Percentiles rank a stretch among this genome's conserved stretches.
Evolutionary conservation across 139 green algal genomes (phyloP).

Genomic region (Tetradesmus obliquus): DNA sequence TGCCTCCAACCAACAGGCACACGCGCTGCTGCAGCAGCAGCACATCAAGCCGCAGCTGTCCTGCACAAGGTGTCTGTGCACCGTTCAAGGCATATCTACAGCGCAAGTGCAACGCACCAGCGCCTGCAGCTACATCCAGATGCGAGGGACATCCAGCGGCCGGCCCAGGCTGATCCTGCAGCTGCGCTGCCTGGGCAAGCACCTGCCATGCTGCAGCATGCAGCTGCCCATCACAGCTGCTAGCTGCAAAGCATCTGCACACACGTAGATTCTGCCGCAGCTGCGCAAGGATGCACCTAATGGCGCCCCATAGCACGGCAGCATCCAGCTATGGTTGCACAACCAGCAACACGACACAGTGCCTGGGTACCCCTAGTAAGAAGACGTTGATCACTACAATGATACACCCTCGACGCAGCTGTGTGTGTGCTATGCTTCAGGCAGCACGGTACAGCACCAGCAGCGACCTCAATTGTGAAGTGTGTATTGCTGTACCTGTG

Average conservation of each 20-base stretch:
- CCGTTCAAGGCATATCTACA: neutral
- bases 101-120: neutral
- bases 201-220: neutral
- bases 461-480: neutral
- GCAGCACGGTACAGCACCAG: neutral
- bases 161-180: neutral
- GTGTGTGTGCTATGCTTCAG: neutral
- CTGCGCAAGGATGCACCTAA: neutral
- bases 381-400: too few species aligned
- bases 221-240: neutral
- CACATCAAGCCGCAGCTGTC: neutral
- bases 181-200: neutral
- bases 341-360: neutral
- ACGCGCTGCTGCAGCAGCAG: neutral
- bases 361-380: too few species aligned
- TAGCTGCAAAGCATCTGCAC: neutral
- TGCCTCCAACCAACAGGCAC: neutral
- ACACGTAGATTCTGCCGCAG: neutral
- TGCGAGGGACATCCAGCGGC: too few species aligned
- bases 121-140: neutral
- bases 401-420: neutral
- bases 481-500: neutral
- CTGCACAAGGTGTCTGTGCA: neutral
- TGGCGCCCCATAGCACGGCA: neutral
- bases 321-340: neutral